Base-by-base conservation (phyloP, 2,329 filamentous ascomycete genomes). In the Curvularia sp. region DNA sequence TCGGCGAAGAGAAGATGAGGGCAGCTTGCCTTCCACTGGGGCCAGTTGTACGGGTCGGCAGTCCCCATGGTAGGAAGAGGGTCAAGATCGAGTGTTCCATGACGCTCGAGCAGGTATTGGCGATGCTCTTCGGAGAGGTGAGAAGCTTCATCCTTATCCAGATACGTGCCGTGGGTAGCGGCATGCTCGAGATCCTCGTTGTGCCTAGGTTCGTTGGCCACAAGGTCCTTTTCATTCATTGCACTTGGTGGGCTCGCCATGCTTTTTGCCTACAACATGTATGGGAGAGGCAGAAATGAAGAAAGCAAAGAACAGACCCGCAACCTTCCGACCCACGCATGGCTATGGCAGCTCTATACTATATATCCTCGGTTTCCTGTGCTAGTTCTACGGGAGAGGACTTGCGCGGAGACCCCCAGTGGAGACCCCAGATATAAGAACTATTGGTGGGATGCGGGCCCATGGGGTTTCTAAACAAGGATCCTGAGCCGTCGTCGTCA, bases 41-140 rank as follows among this genome's bases (percentile, higher is more conserved):
- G 78, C 83, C 83, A 86, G 59, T 86, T 86, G 68, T 83, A 84
- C 0, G 84, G 84, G 66, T 86, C 83, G 2, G 80, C 81, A 53
- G 80, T 79, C 34, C 78, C 78, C 64, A 79, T 78, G 30, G 78
- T 78, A 1, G 84, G 84, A 13, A 86, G 69, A 1, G 84, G 84
- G 47, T 85, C 81, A 3, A 86, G 78, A 19, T 84, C 79, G 23
- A 85, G 66, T 0, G 82, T 85, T 48, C 84, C 84, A 78, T 86
- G 83, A 53, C 80, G 77, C 28, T 78, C 63, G 10, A 86, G 69
- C 5, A 86, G 76, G 68, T 84, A 86, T 43, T 83, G 76, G 15
- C 78, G 76, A 62, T 83, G 81, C 50, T 80, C 78, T 47, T 76
- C 71, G 5, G 80, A 72, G 13, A 83, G 72, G 42, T 71, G 64